phyloP scores from a whole-genome alignment of 2,329 filamentous ascomycete genomes.

The Boeremia exigua region DNA sequence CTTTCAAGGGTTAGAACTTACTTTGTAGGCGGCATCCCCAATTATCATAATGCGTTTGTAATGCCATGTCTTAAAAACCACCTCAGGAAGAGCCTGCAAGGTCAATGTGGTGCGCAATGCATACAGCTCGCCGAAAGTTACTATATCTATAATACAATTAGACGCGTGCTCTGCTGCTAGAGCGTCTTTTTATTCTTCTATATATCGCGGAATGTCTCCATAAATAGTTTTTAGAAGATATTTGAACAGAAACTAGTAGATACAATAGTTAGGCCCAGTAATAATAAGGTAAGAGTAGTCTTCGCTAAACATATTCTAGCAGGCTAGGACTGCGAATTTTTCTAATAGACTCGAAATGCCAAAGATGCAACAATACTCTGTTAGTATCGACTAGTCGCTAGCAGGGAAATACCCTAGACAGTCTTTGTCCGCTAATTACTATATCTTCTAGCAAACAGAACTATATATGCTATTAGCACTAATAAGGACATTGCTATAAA shows the following conservation, averaged over 20 bases:
- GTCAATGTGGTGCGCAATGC: conserved; percentile 18
- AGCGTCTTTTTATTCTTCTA: not conserved
- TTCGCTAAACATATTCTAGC: not conserved
- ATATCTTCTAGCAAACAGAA: conserved; percentile 19
- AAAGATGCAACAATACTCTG: not conserved
- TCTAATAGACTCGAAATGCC: not conserved
- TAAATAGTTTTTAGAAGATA: not conserved
- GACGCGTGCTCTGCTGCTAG: not conserved
- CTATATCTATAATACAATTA: not conserved
- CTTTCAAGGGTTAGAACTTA: conserved; percentile 4
- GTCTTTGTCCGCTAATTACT: conserved; percentile 12
- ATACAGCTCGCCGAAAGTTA: conserved; percentile 24
- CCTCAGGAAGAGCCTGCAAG: conserved; percentile 42
- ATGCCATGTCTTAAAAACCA: conserved; percentile 49
- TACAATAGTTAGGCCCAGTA: not conserved
- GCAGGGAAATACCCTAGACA: conserved; percentile 1
- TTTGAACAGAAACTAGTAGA: conserved; percentile 6
- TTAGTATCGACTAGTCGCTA: not conserved
- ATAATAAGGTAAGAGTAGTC: not conserved
- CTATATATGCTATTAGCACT: conserved; percentile 26
- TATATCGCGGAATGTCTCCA: not conserved
- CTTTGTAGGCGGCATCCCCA: conserved; percentile 49
- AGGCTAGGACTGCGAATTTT: not conserved
- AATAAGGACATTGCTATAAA: conserved; percentile 16
- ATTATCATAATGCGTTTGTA: conserved; percentile 43